Conservation (phyloP, 1,139 yeast genomes). For the Yamadazyma spencermartinsiae region DNA sequence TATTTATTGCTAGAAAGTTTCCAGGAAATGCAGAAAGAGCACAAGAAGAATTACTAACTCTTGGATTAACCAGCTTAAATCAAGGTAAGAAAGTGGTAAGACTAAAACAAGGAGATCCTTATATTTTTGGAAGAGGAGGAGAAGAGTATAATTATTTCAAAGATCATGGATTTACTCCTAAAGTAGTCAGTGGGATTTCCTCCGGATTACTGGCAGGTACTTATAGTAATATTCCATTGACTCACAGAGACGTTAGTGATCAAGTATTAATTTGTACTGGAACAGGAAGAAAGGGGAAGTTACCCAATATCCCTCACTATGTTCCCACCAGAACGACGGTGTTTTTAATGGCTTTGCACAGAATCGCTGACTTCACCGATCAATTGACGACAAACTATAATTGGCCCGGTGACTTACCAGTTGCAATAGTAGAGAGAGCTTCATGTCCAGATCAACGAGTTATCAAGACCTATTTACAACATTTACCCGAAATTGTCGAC, state of each 20-base stretch:
- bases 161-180: constrained; percentile 65
- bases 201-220: constrained; percentile 91
- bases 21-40: constrained; percentile 97
- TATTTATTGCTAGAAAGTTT: constrained; percentile 88
- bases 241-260: constrained; percentile 90
- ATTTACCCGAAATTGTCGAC: constrained; percentile 72
- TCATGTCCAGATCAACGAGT: constrained; percentile 92
- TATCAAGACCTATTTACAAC: constrained; percentile 66
- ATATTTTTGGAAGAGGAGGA: constrained; percentile 95
- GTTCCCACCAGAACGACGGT: constrained; percentile 75
- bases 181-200: constrained; percentile 84
- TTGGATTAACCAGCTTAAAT: constrained; percentile 65
- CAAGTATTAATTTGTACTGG: constrained; percentile 94
- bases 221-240: constrained; percentile 83
- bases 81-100: constrained; percentile 81
- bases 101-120: constrained; percentile 96
- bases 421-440: constrained; percentile 87
- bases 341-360: constrained; percentile 87
- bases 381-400: constrained; percentile 47
- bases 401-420: constrained; percentile 77
- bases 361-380: constrained; percentile 68
- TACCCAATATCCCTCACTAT: constrained; percentile 78
- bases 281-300: constrained; percentile 83
- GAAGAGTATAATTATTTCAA: constrained; percentile 79
- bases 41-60: constrained; percentile 73